Base-by-base conservation (phyloP, 257 asterid species). In the Nicotiana noctiflora region DNA sequence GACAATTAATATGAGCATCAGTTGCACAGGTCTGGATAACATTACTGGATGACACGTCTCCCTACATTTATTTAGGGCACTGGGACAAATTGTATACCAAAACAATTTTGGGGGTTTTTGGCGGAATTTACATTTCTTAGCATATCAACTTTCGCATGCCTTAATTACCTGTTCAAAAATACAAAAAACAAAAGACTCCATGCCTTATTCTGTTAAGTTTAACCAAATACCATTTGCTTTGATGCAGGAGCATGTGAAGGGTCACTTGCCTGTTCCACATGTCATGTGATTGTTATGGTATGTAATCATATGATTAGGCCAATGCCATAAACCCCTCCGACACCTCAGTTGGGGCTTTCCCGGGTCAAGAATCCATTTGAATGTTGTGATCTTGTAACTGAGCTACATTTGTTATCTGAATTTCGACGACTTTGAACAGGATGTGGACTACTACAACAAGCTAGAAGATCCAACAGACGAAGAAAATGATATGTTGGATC, bases 401-500 rank as follows among this genome's bases (percentile, higher is more conserved):
- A 72, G 40, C 40, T 44, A 49, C 60, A 49, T 49, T 74, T 10
- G 17, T 74, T 46, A 46, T 46, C 78, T 72, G 78, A 46, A 72
- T 65, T 72, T 61, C 84, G 80, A n/a, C 62, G n/a, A 81, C 61
- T 74, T 57, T 83, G 68, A 87, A 79, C 86, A 95, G 98, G 98
- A 92, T 56, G 79, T 88, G 85, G 89, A 84, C 66, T 90, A 94
- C 51, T 96, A 91, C 83, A 96, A 96, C 90, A 94, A 88, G 84
- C 86, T 96, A 76, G 91, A 93, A 76, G 98, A 96, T 67, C 98
- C 98, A 72, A 86, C 91, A 0, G 98, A 96, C 53, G 98, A 94
- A 92, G 99, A 96, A 88, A 94, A 96, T 60, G 99, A 96, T 86
- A 96, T 96, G 98, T 87, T 96, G 86, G 99, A 96, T 84, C 95